These are phyloP conservation scores for Brassica rapa DNA, from an alignment of 345 rosid genomes.

Conservation along the genomic window DNA sequence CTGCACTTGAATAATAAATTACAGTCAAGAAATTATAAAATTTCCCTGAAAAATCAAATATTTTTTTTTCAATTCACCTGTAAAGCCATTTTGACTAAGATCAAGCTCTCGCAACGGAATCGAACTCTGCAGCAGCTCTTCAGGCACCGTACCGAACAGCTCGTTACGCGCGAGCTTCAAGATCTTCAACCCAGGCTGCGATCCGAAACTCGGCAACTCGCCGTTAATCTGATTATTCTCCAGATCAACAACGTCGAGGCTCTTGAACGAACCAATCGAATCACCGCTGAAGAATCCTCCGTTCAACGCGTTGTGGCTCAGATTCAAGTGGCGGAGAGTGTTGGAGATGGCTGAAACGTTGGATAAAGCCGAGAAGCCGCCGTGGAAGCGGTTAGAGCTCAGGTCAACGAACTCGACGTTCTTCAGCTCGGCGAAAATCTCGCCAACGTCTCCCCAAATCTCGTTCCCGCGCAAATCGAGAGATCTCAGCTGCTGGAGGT, in stretches of 20 bases:
- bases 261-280: conserved; percentile 61
- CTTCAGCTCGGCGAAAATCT: conserved; percentile 56
- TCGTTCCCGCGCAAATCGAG: conserved; percentile 68
- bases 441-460: conserved; percentile 60
- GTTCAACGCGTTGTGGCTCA: conserved; percentile 64
- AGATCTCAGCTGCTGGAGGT: conserved; percentile 74
- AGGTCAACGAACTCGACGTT: conserved; percentile 81
- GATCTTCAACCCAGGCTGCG: conserved; percentile 52
- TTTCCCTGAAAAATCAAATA: background rate
- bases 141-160: conserved; percentile 63
- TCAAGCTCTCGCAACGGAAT: conserved; percentile 70
- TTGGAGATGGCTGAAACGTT: conserved; percentile 74
- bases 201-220: conserved; percentile 63
- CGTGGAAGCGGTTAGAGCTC: conserved; percentile 68
- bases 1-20: conserved; percentile 49
- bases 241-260: conserved; percentile 70
- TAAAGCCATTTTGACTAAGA: conserved; percentile 87
- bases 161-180: conserved; percentile 67
- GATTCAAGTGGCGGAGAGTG: conserved; percentile 60
- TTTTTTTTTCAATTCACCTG: conserved; percentile 49
- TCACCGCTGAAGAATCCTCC: conserved; percentile 58
- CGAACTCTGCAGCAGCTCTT: conserved; percentile 59
- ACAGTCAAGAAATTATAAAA: background rate
- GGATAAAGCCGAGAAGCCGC: conserved; percentile 48
- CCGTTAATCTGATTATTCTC: conserved; percentile 57